Evolutionary conservation across 2,329 filamentous ascomycete genomes (phyloP).

Genomic region (Bipolaris cookei): DNA sequence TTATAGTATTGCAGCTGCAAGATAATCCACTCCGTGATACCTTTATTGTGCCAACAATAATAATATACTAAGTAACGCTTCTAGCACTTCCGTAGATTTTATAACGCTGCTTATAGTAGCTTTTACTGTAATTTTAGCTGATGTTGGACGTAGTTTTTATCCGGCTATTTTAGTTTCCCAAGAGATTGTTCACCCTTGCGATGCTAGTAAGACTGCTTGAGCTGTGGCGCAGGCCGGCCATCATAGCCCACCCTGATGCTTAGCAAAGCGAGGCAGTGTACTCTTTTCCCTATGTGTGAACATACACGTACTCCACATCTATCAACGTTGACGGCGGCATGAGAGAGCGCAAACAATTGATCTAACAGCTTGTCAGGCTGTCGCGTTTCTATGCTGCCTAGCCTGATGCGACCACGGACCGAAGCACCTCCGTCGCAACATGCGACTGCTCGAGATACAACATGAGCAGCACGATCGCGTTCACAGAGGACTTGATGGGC

Average conservation of each 20-base stretch:
- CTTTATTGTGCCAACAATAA: too few species aligned
- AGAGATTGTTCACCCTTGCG: background rate
- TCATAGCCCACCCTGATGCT: conserved; percentile 1
- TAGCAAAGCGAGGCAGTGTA: conserved; percentile 1
- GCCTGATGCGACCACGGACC: conserved; percentile 1
- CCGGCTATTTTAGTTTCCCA: too few species aligned
- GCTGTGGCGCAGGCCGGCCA: background rate
- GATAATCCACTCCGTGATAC: too few species aligned
- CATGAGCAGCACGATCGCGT: conserved; percentile 1
- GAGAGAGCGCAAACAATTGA: background rate
- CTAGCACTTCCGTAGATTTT: too few species aligned
- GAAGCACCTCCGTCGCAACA: background rate
- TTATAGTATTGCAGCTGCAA: too few species aligned
- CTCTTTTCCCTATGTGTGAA: conserved; percentile 1
- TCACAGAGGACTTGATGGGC: conserved; percentile 2
- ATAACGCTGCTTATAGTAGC: too few species aligned
- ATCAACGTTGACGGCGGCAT: background rate
- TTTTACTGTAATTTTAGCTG: too few species aligned
- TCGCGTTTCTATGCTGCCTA: background rate
- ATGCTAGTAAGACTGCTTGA: background rate
- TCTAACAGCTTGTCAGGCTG: conserved; percentile 1
- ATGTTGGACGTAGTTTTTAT: too few species aligned
- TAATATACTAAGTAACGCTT: too few species aligned
- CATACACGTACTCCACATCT: background rate
- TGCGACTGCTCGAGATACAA: conserved; percentile 5